Percentiles rank a stretch among this genome's conserved stretches.
Evolutionary conservation across 306 rosid genomes (phyloP).

Genomic region (Purshia tridentata): DNA sequence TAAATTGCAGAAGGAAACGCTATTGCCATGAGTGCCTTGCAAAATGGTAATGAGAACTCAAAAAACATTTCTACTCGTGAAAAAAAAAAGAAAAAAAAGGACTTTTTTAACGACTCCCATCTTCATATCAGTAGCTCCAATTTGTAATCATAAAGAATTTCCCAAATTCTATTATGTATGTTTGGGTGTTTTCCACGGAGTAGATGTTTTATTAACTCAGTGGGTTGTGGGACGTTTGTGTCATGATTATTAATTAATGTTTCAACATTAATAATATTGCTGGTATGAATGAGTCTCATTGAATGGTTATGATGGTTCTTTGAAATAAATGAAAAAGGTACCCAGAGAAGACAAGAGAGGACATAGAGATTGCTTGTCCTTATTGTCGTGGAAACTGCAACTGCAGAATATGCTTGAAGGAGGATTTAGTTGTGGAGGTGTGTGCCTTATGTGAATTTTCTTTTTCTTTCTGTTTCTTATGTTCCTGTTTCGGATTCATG

Average conservation of each 20-base stretch:
- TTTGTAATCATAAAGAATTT: neutral
- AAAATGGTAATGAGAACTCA: slow-evolving; percentile 47
- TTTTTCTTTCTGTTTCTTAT: slow-evolving; percentile 15
- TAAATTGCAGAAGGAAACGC: slow-evolving; percentile 51
- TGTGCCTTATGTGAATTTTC: slow-evolving; percentile 27
- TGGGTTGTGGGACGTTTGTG: neutral
- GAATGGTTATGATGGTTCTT: slow-evolving; percentile 29
- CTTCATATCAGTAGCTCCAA: neutral
- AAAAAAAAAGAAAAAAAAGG: too few relatives aligned
- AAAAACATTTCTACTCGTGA: neutral
- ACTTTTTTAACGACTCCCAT: neutral
- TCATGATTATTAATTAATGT: slow-evolving; percentile 3
- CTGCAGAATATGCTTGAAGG: slow-evolving; percentile 60
- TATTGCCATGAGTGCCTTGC: slow-evolving; percentile 62
- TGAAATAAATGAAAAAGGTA: slow-evolving; percentile 41
- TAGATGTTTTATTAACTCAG: neutral
- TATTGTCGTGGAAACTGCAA: slow-evolving; percentile 57
- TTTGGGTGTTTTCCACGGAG: neutral
- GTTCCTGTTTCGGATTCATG: slow-evolving; percentile 5
- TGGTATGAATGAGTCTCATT: slow-evolving; percentile 7
- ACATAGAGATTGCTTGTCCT: slow-evolving; percentile 51
- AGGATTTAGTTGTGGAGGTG: slow-evolving; percentile 41
- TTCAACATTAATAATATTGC: neutral
- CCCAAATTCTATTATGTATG: neutral
- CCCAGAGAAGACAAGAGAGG: slow-evolving; percentile 51